Percentiles rank a stretch among this genome's conserved stretches.
phyloP scores from a whole-genome alignment of 805 yeast species.

The Kluyveromyces aestuarii region DNA sequence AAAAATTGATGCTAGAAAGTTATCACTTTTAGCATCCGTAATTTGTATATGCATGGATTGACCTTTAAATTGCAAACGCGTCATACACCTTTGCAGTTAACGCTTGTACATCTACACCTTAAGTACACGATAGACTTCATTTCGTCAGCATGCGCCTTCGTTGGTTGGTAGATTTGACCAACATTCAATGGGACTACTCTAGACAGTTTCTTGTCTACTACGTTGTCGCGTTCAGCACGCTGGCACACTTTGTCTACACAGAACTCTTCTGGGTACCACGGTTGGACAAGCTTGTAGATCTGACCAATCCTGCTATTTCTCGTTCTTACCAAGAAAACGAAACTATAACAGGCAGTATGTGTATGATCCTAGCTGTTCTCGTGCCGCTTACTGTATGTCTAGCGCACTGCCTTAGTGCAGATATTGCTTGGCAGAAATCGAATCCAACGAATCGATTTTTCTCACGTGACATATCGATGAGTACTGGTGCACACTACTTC shows the following conservation, averaged over 20 bases:
- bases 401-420: background rate
- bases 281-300: constrained; percentile 6
- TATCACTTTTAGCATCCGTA: too few relatives aligned
- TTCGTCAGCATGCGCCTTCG: background rate
- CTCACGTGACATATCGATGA: background rate
- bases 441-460: background rate
- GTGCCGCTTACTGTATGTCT: constrained; percentile 5
- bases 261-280: constrained; percentile 4
- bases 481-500: background rate
- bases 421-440: background rate
- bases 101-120: background rate
- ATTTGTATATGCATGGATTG: too few relatives aligned
- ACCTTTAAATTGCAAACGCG: too few relatives aligned
- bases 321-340: constrained; percentile 15
- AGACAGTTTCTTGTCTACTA: constrained; percentile 1
- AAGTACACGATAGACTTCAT: too few relatives aligned
- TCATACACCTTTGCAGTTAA: background rate
- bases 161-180: background rate
- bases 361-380: constrained; percentile 13
- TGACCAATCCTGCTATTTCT: constrained; percentile 11
- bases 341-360: constrained; percentile 13
- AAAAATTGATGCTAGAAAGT: too few relatives aligned
- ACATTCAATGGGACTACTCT: background rate
- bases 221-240: background rate
- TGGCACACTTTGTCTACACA: constrained; percentile 3